Evolutionary conservation across 169 alveolate species (phyloP), one percentile per base, ranked within the genome.

Genomic region (Neospora caninum): DNA sequence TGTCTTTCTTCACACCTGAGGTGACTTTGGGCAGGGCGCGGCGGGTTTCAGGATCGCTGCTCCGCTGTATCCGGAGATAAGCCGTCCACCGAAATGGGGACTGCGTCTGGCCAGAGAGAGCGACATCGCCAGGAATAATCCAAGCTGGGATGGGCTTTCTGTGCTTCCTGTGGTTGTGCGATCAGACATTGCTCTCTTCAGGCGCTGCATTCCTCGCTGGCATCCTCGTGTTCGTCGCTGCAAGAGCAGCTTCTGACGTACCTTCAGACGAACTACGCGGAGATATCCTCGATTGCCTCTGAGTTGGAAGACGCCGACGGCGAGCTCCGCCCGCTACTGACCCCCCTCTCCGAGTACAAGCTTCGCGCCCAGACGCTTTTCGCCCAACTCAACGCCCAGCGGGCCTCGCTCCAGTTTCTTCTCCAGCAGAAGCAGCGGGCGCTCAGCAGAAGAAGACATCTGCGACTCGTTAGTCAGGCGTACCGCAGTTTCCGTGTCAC

Each of bases 281-380:
- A 82, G 36, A 41, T 82, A 18, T 82, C 64, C 25, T 7, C 89
- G 34, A 38, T 82, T 22, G 89, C 89, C 27, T 4, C 64, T 1
- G 89, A 38, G 53, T 27, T 82, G 38, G 89, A 82, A 6, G 89
- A 82, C n/a, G 67, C 64, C 34, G 89, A 82, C 67, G 39, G 67
- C 69, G 69, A 41, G 53, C 64, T 82, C 16, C 67, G 6, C 6
- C 89, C 64, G 7, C 53, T 82, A 4, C 89, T 82, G 16, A 38
- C 53, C 38, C 89, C 67, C 38, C 31, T 82, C 27, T 42, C 53
- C 7, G 69, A 38, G 64, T 42, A 82, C 34, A 82, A 82, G 36
- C 31, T 43, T 16, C 67, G 69, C 25, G 89, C 64, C 10, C 41
- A 41, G 34, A 7, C 38, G 0, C 34, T 82, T 7, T 82, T 13